These are phyloP conservation scores for Colletotrichum tanaceti DNA, from an alignment of 2,329 filamentous ascomycete genomes.

Conservation along the genomic window DNA sequence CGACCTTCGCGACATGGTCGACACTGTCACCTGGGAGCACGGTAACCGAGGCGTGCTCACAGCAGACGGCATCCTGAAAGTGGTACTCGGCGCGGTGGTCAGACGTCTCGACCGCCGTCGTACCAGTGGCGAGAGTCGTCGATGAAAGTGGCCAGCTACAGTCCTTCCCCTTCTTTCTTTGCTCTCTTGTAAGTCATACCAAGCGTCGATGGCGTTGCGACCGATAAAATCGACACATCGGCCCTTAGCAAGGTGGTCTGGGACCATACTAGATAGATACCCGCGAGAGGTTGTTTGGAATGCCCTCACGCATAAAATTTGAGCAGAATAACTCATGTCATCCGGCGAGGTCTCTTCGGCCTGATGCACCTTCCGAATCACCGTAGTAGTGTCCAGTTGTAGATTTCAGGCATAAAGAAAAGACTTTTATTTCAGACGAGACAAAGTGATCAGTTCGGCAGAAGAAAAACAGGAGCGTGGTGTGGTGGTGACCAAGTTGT, in stretches of 20 bases:
- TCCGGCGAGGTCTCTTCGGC: neutral
- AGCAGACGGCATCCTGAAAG: slow-evolving; percentile 81
- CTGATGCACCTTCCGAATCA: neutral
- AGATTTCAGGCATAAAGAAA: neutral
- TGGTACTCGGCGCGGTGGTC: slow-evolving; percentile 82
- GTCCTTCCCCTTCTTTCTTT: neutral
- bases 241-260: neutral
- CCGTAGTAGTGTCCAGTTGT: slow-evolving; percentile 1
- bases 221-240: slow-evolving; percentile 2
- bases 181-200: slow-evolving; percentile 5
- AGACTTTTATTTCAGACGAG: neutral
- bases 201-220: slow-evolving; percentile 25
- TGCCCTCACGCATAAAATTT: neutral
- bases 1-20: slow-evolving; percentile 85
- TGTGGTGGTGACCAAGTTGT: neutral
- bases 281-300: slow-evolving; percentile 14
- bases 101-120: slow-evolving; percentile 51
- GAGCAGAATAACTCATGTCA: slow-evolving; percentile 16
- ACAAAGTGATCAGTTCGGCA: neutral
- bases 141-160: slow-evolving; percentile 12
- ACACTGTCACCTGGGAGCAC: slow-evolving; percentile 80
- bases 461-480: neutral
- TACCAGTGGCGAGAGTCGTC: slow-evolving; percentile 36
- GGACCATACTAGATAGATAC: slow-evolving; percentile 29
- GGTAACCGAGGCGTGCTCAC: slow-evolving; percentile 62